phyloP scores from a whole-genome alignment of 2,329 filamentous ascomycete genomes.

The Ophiostoma triangulosporum region DNA sequence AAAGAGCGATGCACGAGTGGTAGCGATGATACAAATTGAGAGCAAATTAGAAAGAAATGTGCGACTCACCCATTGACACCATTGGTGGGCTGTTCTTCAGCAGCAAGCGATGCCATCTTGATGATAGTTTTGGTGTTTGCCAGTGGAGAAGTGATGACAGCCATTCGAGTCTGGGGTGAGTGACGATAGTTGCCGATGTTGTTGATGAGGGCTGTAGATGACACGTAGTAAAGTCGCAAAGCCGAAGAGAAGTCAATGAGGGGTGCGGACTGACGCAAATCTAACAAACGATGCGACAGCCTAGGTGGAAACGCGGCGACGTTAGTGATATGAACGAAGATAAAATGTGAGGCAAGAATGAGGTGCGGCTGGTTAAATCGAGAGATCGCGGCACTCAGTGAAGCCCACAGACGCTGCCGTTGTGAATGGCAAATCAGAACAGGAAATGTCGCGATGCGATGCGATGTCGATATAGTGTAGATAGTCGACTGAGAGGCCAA shows the following conservation, averaged over 20 bases:
- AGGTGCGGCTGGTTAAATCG: not conserved
- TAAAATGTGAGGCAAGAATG: slow-evolving; percentile 15
- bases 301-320: not conserved
- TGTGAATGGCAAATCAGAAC: no score
- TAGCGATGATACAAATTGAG: not conserved
- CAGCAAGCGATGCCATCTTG: slow-evolving; percentile 37
- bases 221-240: slow-evolving; percentile 14
- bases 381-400: no score
- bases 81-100: slow-evolving; percentile 23
- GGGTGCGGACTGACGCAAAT: not conserved
- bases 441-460: not conserved
- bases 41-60: not conserved
- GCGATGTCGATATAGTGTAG: not conserved
- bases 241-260: slow-evolving; percentile 9
- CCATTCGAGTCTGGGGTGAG: slow-evolving; percentile 24
- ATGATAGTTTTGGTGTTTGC: slow-evolving; percentile 26
- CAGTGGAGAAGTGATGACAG: slow-evolving; percentile 39
- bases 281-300: not conserved
- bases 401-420: no score
- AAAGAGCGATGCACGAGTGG: not conserved
- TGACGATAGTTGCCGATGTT: slow-evolving; percentile 5
- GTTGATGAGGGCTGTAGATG: slow-evolving; percentile 12
- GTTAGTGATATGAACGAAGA: slow-evolving; percentile 13
- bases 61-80: slow-evolving; percentile 44
- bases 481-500: not conserved